Evolutionary conservation across 345 rosid species (phyloP), one percentile per base, ranked within the genome.

Genomic region (Cardamine occulta): DNA sequence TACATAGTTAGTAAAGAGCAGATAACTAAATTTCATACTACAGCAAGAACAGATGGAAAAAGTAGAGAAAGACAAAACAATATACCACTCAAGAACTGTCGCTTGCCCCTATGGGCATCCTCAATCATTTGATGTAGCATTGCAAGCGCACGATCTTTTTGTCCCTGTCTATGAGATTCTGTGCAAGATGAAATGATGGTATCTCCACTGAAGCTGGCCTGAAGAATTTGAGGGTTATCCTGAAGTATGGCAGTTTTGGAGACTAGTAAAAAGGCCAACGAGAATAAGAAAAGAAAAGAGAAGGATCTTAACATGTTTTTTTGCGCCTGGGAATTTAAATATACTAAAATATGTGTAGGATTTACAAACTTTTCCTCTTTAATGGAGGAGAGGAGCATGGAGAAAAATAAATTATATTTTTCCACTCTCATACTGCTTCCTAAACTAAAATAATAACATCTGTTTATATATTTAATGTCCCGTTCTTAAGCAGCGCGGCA

Each of bases 91-190:
- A 94, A 82, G 86, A 94, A 94, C 85, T 94, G 98, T 23, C 98
- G 80, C 87, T 91, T 94, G 84, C 97, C 92, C 88, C 24, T 88
- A 72, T 94, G 95, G 80, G 98, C 98, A 86, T 91, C 98, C 82
- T 94, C 90, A 83, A 94, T 88, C 96, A 94, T 94, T 85, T 91
- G 97, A 79, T 90, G 91, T 42, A 94, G 87, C 88, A 88, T 81
- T 59, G 86, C 92, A 83, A 94, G 91, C 73, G 96, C 86, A 61
- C 96, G 97, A 80, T 94, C 96, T 80, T 82, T 86, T 82, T 91
- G 95, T 61, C 93, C 97, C 63, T 80, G 95, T 68, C 89, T 85
- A 57, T 81, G 90, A 78, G 89, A 82, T 75, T 94, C 95, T 75
- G 80, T 87, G 28, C 84, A 80, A 45, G 88, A 85, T 54, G 88